Evolutionary conservation across 139 green algal species (phyloP), one percentile per base, ranked within the genome.

Genomic region (Coelastrella sp.): DNA sequence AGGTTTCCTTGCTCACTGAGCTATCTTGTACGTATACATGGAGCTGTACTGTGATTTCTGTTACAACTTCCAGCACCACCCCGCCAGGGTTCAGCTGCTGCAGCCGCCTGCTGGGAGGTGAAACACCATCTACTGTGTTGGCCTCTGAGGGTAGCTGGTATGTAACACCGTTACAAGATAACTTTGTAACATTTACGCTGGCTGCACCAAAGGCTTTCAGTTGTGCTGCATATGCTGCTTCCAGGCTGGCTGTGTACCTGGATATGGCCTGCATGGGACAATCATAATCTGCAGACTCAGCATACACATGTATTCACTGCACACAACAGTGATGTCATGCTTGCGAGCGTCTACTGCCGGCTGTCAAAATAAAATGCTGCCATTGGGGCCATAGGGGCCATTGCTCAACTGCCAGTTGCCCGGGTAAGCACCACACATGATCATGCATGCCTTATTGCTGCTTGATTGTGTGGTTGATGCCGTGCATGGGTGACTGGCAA

Each of bases 221-320:
- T 60, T 87, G 82, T 5, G 24, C 82, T 60, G 60, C 70, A 49
- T 61, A 76, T 20, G 82, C 60, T 87, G 82, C 82, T 61, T 87
- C n/a, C 0, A 87, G 59, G 59, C 24, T 75, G 24, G 24, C 58
- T 6, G 82, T 87, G 82, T 66, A 87, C 4, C 27, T 22, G 8
- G 57, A 35, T 15, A 87, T 87, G 24, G n/a, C n/a, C 82, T 87
- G 61, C 82, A 87, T 0, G 8, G 0, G 19, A 84, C 56, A 65
- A 20, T 8, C 17, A 35, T 19, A 76, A 49, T 49, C 35, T 49
- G 35, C 35, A 49, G 35, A 49, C 35, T 49, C 35, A 49, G 35
- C 35, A 3, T 49, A 49, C 35, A 49, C 1, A 49, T 49, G 35
- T 49, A 49, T 49, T 49, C 35, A 49, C 35, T 49, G 35, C 35